Evolutionary conservation across 345 rosid genomes (phyloP), one percentile per base, ranked within the genome.

Genomic region (Brassica cretica): DNA sequence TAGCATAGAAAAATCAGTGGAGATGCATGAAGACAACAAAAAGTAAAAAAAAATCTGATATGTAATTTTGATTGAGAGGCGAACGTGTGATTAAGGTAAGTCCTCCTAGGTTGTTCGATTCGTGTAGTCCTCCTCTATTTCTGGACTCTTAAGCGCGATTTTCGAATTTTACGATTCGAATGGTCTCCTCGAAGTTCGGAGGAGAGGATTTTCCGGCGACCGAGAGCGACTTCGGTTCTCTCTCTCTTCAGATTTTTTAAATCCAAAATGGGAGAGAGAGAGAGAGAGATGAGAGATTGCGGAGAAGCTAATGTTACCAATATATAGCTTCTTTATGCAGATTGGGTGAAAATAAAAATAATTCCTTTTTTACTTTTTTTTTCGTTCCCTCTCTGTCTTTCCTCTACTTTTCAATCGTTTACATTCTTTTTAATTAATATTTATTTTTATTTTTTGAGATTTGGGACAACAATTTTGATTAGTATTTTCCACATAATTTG

Each of bases 141-240:
- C 6, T 49, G 56, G 56, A 49, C 56, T 27, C 5, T 7, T 49
- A 6, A 64, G 56, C 59, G 39, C 59, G 33, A 70, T n/a, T 69
- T 35, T 41, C 62, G 61, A 59, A n/a, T n/a, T 46, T 15, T 0
- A 5, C 33, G 62, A 8, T 3, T 29, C 6, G 73, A 19, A 62
- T 21, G 18, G 81, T 64, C 71, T 71, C 67, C 73, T 66, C 64
- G 51, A 25, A n/a, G 32, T 72, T 32, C 24, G 12, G 56, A 32
- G 77, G 44, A 46, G 21, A 44, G 37, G 41, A 59, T 68, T 66
- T 44, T 60, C 27, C 77, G 77, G 61, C 32, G 73, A 78, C 68
- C 24, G 64, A 72, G 69, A 60, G 73, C 67, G 41, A 78, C 73
- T 71, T 5, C 3, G 46, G 39, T 14, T 66, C 68, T 73, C 64